Evolutionary conservation across 1,284 basidiomycete species (phyloP), one percentile per base, ranked within the genome.

Genomic region (Vanrija sp.): DNA sequence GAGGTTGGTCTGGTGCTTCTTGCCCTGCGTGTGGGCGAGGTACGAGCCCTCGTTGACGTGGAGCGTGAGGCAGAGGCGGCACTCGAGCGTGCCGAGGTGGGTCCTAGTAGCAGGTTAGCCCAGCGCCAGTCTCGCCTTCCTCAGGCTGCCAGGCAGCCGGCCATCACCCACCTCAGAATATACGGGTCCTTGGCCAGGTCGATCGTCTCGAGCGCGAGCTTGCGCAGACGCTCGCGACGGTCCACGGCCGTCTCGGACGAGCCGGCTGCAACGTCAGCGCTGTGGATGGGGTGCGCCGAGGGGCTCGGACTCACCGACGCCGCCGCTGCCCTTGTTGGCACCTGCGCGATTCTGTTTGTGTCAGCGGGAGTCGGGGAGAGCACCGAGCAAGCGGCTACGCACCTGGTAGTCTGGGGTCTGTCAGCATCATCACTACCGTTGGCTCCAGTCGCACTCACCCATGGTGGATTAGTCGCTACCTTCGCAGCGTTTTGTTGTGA

Each of bases 31-130:
- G 67, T 99, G 96, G 0, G 96, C 95, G 45, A 99, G 87, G 75
- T 99, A 99, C 19, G 93, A 97, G 23, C 96, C 96, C 78, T 99
- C 96, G 72, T 98, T 98, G 22, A 96, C 97, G 78, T 99, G 96
- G 6, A 98, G 83, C 0, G 96, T 99, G 37, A 99, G 79, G 75
- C 96, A 98, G 37, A 99, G 84, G 65, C 95, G 89, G 78, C 96
- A 99, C 83, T 98, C 96, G 50, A 98, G 84, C 9, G 93, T 96
- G 41, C 96, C 82, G 53, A 98, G 83, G 75, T 98, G 96, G 76
- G 98, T 99, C 74, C 93, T 57, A 45, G 19, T 18, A 31, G 43
- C 43, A 47, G 44, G 48, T 49, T 6, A 18, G 25, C 18, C 23
- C 9, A 35, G 3, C 22, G 12, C 8, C 6, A 7, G 5, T n/a